Evolutionary conservation across 352 stramenopile species (phyloP).

Genomic region (Discostella stelligera): DNA sequence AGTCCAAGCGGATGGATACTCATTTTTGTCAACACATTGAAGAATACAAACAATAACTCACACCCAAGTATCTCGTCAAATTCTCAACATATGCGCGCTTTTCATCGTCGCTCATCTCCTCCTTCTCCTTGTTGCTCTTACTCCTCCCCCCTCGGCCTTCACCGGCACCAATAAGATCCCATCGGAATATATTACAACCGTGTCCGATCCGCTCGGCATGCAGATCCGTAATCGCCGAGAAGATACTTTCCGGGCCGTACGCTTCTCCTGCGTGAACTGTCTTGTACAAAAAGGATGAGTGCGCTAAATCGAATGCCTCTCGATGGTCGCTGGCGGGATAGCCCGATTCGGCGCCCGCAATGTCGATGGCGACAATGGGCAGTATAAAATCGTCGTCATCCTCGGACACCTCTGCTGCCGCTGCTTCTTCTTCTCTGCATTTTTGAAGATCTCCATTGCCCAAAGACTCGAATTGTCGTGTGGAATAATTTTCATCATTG

Average conservation of each 20-base stretch:
- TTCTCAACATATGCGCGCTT: constrained; percentile 82
- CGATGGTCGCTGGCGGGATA: constrained; percentile 85
- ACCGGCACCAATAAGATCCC: constrained; percentile 82
- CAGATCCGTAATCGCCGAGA: constrained; percentile 86
- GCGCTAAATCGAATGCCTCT: constrained; percentile 85
- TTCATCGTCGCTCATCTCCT: constrained; percentile 28
- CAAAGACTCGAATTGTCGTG: too few relatives aligned
- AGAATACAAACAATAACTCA: constrained; percentile 47
- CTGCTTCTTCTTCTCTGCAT: background rate
- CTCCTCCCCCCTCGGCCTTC: constrained; percentile 55
- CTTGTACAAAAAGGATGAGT: constrained; percentile 88
- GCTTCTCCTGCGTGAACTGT: constrained; percentile 88
- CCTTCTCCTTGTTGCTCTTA: constrained; percentile 8
- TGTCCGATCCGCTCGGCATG: constrained; percentile 87
- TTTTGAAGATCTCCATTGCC: background rate
- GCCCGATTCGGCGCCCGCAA: constrained; percentile 84
- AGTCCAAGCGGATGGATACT: background rate
- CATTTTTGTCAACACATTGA: background rate
- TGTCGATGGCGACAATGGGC: constrained; percentile 87
- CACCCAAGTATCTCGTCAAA: constrained; percentile 85
- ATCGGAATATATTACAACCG: constrained; percentile 85
- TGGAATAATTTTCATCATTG: too few relatives aligned
- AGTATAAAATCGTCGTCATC: constrained; percentile 59
- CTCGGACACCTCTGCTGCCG: background rate
- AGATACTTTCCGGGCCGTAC: constrained; percentile 87